These are phyloP conservation scores for Cryptococcus amylolentus DNA, from an alignment of 1,284 basidiomycete species.

Conservation along the genomic window DNA sequence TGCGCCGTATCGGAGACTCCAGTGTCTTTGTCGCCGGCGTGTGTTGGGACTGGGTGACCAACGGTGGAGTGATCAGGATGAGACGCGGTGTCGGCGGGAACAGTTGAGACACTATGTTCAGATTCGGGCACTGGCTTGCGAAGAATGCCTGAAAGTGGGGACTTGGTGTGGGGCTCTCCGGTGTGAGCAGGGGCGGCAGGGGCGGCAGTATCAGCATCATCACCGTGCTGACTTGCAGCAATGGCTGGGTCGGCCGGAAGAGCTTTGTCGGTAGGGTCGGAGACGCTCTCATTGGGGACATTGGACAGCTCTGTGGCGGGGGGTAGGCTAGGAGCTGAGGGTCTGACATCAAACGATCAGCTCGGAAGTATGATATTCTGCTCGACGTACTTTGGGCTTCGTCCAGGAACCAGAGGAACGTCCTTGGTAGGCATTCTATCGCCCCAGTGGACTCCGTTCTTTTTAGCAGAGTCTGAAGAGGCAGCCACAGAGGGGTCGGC, in stretches of 20 bases:
- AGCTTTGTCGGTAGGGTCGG: not conserved
- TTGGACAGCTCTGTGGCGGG: slow-evolving; percentile 3
- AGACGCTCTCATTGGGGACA: not conserved
- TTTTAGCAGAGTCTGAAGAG: slow-evolving; percentile 5
- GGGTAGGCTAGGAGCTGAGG: not conserved
- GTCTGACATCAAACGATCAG: not conserved
- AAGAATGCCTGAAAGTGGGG: slow-evolving; percentile 15
- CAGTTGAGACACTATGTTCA: slow-evolving; percentile 16
- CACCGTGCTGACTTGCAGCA: not conserved
- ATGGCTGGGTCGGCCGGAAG: not conserved
- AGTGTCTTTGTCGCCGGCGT: slow-evolving; percentile 19
- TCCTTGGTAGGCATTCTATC: slow-evolving; percentile 21
- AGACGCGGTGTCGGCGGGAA: slow-evolving; percentile 1
- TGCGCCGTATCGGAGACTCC: slow-evolving; percentile 31
- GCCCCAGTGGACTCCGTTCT: slow-evolving; percentile 29
- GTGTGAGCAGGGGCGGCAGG: not conserved
- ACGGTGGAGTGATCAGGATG: slow-evolving; percentile 11
- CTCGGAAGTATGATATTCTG: not conserved
- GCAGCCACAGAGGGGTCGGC: not conserved
- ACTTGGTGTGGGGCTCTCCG: not conserved
- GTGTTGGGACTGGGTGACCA: slow-evolving; percentile 9
- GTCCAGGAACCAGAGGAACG: slow-evolving; percentile 8
- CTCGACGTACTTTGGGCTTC: slow-evolving; percentile 19
- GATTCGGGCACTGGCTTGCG: slow-evolving; percentile 18
- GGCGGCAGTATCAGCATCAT: slow-evolving; percentile 1